These are phyloP conservation scores for Pyricularia sp. DNA, from an alignment of 2,329 filamentous ascomycete species.

Conservation along the genomic window DNA sequence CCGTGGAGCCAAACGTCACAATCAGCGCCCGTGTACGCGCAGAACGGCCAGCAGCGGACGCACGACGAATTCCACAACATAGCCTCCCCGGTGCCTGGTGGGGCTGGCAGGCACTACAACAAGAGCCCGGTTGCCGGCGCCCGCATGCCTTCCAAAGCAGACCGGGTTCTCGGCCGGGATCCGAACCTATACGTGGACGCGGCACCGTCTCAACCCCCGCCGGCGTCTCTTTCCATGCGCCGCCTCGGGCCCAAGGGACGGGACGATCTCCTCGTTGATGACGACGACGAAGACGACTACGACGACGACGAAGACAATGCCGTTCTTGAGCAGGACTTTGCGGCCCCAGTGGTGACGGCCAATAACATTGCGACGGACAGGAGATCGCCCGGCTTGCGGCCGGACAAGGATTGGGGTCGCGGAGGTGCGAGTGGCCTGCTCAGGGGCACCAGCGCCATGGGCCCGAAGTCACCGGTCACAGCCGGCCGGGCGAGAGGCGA, in stretches of 20 bases:
- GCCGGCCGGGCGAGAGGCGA: not conserved
- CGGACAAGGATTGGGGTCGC: constrained; percentile 16
- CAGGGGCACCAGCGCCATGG: constrained; percentile 4
- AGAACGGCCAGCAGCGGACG: not conserved
- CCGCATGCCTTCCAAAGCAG: constrained; percentile 39
- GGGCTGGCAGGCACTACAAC: not conserved
- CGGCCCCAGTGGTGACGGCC: constrained; percentile 23
- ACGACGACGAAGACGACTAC: constrained; percentile 25
- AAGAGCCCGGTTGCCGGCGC: constrained; percentile 13
- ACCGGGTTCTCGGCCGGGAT: constrained; percentile 43
- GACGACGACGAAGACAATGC: constrained; percentile 16
- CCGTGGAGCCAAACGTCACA: constrained; percentile 10
- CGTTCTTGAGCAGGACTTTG: constrained; percentile 20
- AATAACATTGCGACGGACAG: constrained; percentile 4
- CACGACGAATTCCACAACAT: not conserved
- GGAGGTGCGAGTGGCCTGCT: constrained; percentile 20
- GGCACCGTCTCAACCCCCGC: constrained; percentile 16
- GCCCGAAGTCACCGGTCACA: not conserved
- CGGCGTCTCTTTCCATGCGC: constrained; percentile 27
- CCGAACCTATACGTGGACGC: constrained; percentile 41
- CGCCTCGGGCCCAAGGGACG: constrained; percentile 31
- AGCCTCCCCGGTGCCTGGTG: constrained; percentile 2
- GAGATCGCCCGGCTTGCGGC: not conserved
- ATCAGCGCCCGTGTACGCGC: constrained; percentile 4
- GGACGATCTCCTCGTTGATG: constrained; percentile 27